Evolutionary conservation across 1,139 yeast species (phyloP).

Genomic region (Hanseniaspora sp.): DNA sequence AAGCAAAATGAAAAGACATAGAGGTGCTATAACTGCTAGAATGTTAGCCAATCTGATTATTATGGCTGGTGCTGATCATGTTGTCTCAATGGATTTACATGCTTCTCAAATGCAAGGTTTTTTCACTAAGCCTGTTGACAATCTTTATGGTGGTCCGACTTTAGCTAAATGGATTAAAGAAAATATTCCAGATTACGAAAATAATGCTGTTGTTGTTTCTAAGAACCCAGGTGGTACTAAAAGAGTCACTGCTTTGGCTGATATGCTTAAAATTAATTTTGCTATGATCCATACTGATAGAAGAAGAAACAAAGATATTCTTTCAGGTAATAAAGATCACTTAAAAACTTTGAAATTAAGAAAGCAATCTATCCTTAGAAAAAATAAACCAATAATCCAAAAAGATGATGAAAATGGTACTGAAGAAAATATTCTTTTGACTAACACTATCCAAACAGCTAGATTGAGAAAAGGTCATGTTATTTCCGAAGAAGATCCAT

Average conservation of each 20-base stretch:
- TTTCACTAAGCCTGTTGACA: conserved; percentile 93
- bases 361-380: conserved; percentile 33
- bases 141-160: conserved; percentile 91
- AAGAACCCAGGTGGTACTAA: conserved; percentile 98
- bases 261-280: conserved; percentile 83
- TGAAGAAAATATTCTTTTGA: conserved; percentile 55
- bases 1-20: conserved; percentile 92
- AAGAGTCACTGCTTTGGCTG: conserved; percentile 94
- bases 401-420: conserved; percentile 41
- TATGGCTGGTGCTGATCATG: conserved; percentile 99
- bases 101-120: conserved; percentile 99
- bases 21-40: conserved; percentile 98
- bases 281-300: conserved; percentile 99
- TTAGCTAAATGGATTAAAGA: conserved; percentile 93
- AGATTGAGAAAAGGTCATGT: conserved; percentile 95
- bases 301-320: conserved; percentile 72
- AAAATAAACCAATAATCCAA: conserved; percentile 27
- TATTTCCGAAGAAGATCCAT: conserved; percentile 68
- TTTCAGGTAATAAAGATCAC: conserved; percentile 32
- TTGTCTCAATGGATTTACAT: conserved; percentile 93
- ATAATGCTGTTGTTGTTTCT: conserved; percentile 80
- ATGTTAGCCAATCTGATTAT: conserved; percentile 91
- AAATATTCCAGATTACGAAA: conserved; percentile 69
- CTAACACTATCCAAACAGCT: conserved; percentile 87
- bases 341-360: conserved; percentile 29